Conservation (phyloP, 805 yeast species). For the Wickerhamomyces tratensis region DNA sequence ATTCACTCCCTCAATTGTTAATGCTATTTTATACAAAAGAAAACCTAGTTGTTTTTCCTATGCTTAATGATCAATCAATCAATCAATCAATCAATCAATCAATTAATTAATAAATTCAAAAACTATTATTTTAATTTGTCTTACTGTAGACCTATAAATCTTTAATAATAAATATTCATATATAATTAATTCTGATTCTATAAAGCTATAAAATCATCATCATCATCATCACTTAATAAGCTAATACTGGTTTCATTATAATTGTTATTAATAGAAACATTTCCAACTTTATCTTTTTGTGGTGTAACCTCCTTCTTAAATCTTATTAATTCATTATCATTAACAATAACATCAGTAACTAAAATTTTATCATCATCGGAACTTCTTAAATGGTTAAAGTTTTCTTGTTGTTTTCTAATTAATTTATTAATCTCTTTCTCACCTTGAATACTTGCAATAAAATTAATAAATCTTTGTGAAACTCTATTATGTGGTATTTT, state of each 20-base stretch:
- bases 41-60: no score
- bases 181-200: background rate
- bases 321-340: background rate
- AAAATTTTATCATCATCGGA: background rate
- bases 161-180: no score
- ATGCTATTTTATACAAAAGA: no score
- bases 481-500: background rate
- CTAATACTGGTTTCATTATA: slow-evolving; percentile 5
- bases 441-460: background rate
- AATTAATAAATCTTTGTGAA: background rate
- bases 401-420: background rate
- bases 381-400: no score
- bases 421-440: background rate
- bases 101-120: no score
- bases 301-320: no score
- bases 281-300: no score
- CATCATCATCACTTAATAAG: slow-evolving; percentile 5
- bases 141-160: no score
- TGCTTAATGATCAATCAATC: no score
- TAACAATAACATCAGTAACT: background rate
- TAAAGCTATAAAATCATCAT: slow-evolving; percentile 2
- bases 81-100: no score
- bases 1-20: no score
- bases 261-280: slow-evolving; percentile 2
- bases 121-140: no score